Evolutionary conservation across 768 basidiomycete genomes (phyloP).

Genomic region (Suillus fuscotomentosus): DNA sequence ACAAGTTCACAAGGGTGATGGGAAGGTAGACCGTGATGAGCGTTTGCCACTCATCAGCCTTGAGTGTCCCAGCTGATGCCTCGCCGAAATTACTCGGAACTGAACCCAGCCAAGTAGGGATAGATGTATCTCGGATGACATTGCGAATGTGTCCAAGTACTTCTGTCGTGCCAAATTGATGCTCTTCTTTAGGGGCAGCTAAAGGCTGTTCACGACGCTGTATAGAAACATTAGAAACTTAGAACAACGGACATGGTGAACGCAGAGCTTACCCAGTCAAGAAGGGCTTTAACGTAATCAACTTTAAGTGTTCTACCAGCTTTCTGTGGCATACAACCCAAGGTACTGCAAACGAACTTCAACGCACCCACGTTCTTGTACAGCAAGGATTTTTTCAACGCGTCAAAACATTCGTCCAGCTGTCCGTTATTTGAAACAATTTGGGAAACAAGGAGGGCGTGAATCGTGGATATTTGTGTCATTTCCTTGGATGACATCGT

Average conservation of each 20-base stretch:
- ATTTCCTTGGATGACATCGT: background rate
- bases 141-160: too few species aligned
- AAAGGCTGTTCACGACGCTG: too few species aligned
- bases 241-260: too few species aligned
- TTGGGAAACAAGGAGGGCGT: background rate
- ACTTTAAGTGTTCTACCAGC: too few species aligned
- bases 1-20: constrained; percentile 7
- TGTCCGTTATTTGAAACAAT: background rate
- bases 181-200: too few species aligned
- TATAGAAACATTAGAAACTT: too few species aligned
- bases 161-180: too few species aligned
- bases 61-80: constrained; percentile 9
- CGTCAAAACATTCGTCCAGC: background rate
- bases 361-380: constrained; percentile 6
- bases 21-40: constrained; percentile 15
- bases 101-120: constrained; percentile 17
- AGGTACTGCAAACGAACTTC: constrained; percentile 1
- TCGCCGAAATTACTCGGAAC: constrained; percentile 20
- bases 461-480: background rate
- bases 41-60: constrained; percentile 23
- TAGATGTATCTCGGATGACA: too few species aligned
- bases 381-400: constrained; percentile 2
- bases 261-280: too few species aligned
- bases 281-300: too few species aligned
- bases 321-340: constrained; percentile 6